phyloP scores from a whole-genome alignment of 2,329 filamentous ascomycete genomes.

The Ambrosiella cleistominuta region DNA sequence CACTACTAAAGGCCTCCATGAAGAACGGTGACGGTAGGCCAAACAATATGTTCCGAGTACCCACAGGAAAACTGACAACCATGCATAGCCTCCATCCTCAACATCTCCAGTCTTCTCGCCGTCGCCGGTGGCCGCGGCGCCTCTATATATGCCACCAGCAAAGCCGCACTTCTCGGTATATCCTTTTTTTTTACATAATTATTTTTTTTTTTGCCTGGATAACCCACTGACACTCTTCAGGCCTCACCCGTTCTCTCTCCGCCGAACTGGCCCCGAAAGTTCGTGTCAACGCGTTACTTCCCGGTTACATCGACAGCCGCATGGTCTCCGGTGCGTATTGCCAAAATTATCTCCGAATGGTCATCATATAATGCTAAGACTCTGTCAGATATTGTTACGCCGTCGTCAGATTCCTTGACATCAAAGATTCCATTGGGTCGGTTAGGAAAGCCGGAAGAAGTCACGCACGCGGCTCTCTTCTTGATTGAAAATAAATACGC shows the following conservation, averaged over 20 bases:
- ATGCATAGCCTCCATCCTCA: constrained; percentile 52
- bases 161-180: constrained; percentile 58
- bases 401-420: background rate
- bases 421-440: constrained; percentile 25
- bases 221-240: constrained; percentile 22
- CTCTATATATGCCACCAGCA: constrained; percentile 59
- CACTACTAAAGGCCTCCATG: constrained; percentile 6
- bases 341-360: background rate
- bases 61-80: background rate
- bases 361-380: background rate
- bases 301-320: constrained; percentile 65
- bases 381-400: constrained; percentile 5
- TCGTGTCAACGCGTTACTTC: constrained; percentile 63
- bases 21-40: constrained; percentile 9
- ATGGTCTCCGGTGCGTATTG: constrained; percentile 50
- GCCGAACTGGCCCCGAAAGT: constrained; percentile 44
- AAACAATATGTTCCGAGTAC: background rate
- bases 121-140: constrained; percentile 51
- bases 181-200: constrained; percentile 4
- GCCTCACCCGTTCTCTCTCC: constrained; percentile 50
- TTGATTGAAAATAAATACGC: constrained; percentile 63
- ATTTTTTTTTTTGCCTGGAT: background rate
- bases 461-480: constrained; percentile 69
- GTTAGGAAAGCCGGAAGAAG: constrained; percentile 50
- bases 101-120: constrained; percentile 62